phyloP scores from a whole-genome alignment of 139 green algal species.

The Picochlorum sp. region DNA sequence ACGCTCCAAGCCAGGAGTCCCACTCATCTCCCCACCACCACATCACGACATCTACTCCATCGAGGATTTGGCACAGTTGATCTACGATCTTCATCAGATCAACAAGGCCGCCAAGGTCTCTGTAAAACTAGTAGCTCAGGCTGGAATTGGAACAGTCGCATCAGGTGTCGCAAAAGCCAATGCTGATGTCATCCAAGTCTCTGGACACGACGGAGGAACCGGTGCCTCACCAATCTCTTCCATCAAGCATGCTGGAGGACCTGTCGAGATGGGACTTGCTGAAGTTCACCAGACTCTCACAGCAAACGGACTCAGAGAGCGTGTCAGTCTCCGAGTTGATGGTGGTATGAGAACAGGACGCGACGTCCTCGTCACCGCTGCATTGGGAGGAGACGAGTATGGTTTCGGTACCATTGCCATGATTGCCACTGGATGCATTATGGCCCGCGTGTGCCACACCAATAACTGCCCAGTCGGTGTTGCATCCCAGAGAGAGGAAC shows the following conservation, averaged over 20 bases:
- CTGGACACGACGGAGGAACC: conserved; percentile 95
- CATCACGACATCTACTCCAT: conserved; percentile 99
- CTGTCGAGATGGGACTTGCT: conserved; percentile 94
- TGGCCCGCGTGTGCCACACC: conserved; percentile 99
- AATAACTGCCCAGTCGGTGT: conserved; percentile 99
- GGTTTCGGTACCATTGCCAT: conserved; percentile 94
- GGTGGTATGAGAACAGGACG: conserved; percentile 85
- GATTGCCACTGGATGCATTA: conserved; percentile 99
- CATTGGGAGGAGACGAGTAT: conserved; percentile 93
- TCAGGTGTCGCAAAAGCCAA: conserved; percentile 97
- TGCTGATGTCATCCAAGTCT: conserved; percentile 93
- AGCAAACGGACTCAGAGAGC: conserved; percentile 87
- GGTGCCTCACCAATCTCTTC: conserved; percentile 90
- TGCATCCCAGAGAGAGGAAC: conserved; percentile 92
- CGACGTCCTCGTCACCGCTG: conserved; percentile 84
- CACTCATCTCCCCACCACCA: conserved; percentile 94
- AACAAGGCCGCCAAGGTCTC: conserved; percentile 81
- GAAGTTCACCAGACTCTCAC: conserved; percentile 77
- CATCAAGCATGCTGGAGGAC: conserved; percentile 97
- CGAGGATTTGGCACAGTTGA: conserved; percentile 98
- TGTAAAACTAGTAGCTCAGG: conserved; percentile 98
- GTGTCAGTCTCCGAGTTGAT: conserved; percentile 87
- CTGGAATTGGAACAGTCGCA: conserved; percentile 95
- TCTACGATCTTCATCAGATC: conserved; percentile 91
- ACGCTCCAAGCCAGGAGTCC: conserved; percentile 93